phyloP scores from a whole-genome alignment of 2,329 filamentous ascomycete genomes.

The Hypoxylon rubiginosum region DNA sequence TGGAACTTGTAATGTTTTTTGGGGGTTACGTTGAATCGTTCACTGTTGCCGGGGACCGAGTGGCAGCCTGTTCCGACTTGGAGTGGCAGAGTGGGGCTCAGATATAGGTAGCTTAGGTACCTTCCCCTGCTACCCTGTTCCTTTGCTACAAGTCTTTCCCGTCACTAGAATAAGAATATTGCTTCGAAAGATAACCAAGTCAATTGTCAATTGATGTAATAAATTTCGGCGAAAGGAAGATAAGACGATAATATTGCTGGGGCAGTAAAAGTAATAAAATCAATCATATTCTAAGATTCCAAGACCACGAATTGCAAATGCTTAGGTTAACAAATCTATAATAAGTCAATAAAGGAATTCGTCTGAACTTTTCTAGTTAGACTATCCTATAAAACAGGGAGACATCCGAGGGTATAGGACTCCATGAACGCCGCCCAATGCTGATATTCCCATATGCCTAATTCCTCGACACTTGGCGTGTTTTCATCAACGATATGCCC shows the following conservation, averaged over 20 bases:
- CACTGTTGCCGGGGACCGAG: conserved; percentile 20
- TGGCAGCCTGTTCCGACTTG: conserved; percentile 29
- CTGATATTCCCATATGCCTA: conserved; percentile 12
- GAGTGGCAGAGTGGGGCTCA: conserved; percentile 16
- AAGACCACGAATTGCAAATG: not conserved
- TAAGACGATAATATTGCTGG: too few relatives aligned
- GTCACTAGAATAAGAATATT: too few relatives aligned
- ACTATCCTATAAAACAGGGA: not conserved
- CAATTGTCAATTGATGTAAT: too few relatives aligned
- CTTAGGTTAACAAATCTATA: not conserved
- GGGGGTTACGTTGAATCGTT: conserved; percentile 24
- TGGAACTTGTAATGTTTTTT: conserved; percentile 32
- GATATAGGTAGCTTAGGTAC: too few relatives aligned
- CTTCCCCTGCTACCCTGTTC: too few relatives aligned
- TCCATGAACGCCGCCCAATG: conserved; percentile 39
- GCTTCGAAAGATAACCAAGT: too few relatives aligned
- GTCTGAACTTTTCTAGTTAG: not conserved
- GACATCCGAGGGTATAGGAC: conserved; percentile 14
- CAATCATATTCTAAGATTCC: not conserved
- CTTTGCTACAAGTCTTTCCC: too few relatives aligned
- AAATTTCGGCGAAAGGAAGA: too few relatives aligned
- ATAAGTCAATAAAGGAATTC: not conserved
- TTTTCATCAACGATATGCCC: too few relatives aligned
- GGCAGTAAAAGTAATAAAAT: not conserved
- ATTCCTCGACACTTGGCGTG: not conserved